phyloP scores from a whole-genome alignment of 768 basidiomycete genomes.

The Auriscalpium vulgare region DNA sequence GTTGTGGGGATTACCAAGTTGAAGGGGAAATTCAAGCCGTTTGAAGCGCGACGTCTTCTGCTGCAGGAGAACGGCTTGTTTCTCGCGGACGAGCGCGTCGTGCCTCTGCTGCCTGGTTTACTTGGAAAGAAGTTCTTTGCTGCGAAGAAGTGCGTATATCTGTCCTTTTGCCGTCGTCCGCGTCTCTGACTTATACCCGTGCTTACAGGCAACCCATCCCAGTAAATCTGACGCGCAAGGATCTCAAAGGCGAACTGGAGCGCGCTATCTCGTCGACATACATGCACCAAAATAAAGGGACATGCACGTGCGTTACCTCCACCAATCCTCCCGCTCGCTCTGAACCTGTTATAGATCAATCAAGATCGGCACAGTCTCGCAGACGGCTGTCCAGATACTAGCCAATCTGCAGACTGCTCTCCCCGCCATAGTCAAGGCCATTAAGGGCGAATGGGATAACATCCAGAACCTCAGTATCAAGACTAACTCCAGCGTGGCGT shows the following conservation, averaged over 20 bases:
- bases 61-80: conserved; percentile 89
- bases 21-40: conserved; percentile 87
- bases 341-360: conserved; percentile 50
- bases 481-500: conserved; percentile 69
- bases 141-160: conserved; percentile 78
- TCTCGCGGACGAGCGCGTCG: conserved; percentile 85
- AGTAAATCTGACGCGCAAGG: conserved; percentile 80
- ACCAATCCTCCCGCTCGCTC: neutral
- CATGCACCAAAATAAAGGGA: conserved; percentile 92
- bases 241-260: conserved; percentile 89
- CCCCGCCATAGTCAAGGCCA: conserved; percentile 59
- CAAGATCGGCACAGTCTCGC: conserved; percentile 71
- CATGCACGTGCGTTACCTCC: conserved; percentile 65
- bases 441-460: conserved; percentile 86
- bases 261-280: conserved; percentile 91
- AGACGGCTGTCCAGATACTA: conserved; percentile 64
- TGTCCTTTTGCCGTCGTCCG: neutral
- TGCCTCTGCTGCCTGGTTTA: conserved; percentile 80
- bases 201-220: conserved; percentile 82
- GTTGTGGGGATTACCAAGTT: conserved; percentile 90
- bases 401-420: conserved; percentile 74
- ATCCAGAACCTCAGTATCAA: conserved; percentile 86
- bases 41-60: conserved; percentile 73
- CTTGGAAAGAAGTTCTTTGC: conserved; percentile 89
- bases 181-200: conserved; percentile 6